Evolutionary conservation across 495 filamentous ascomycete genomes (phyloP).

Genomic region (Neurospora sp.): DNA sequence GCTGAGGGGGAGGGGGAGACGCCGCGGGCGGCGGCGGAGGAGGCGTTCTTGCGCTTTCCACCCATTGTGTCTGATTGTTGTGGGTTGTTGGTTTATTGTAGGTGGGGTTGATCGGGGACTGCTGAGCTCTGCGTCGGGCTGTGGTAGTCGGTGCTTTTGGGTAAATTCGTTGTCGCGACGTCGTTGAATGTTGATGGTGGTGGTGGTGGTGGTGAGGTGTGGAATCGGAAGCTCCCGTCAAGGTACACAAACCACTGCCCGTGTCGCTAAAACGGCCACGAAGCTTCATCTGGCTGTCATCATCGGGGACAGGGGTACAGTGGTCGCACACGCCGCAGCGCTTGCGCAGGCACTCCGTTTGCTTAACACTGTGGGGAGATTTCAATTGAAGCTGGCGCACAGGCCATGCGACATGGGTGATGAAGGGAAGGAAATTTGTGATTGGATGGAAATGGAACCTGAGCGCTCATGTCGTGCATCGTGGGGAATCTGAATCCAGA

Average conservation of each 20-base stretch:
- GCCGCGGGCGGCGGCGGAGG: conserved; percentile 9
- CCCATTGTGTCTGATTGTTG: conserved; percentile 19
- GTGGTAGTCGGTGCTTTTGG: background rate
- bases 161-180: background rate
- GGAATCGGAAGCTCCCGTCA: background rate
- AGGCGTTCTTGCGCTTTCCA: conserved; percentile 21
- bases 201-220: background rate
- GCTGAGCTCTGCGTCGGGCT: background rate
- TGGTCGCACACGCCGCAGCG: background rate
- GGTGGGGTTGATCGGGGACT: background rate
- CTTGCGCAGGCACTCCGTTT: background rate
- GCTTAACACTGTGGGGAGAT: background rate
- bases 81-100: background rate
- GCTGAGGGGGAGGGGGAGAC: conserved; percentile 7
- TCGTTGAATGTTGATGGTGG: background rate
- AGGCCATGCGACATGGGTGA: background rate
- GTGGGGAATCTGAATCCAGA: background rate
- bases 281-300: conserved; percentile 19
- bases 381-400: background rate
- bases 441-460: background rate
- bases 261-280: conserved; percentile 22
- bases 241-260: background rate
- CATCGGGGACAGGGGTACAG: background rate
- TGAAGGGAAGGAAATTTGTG: background rate
- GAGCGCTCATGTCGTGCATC: background rate